Evolutionary conservation across 305 asterid species (phyloP).

Genomic region (Rubia tinctorum): DNA sequence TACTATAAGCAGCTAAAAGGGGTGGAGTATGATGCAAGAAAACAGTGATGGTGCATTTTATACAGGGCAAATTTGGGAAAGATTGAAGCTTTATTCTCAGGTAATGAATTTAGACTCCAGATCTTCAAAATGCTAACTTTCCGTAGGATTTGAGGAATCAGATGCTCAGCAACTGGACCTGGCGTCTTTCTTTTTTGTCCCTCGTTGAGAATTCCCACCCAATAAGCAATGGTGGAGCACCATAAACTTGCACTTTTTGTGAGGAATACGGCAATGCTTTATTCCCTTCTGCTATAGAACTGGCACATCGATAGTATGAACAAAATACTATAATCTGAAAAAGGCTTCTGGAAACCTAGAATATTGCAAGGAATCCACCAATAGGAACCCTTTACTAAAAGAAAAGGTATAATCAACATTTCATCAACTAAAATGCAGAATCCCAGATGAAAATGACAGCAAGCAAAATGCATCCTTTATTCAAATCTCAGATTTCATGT

Average conservation of each 20-base stretch:
- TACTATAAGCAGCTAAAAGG: background rate
- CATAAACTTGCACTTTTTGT: background rate
- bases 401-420: background rate
- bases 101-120: background rate
- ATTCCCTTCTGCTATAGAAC: background rate
- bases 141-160: slow-evolving; percentile 6
- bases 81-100: slow-evolving; percentile 10
- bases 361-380: background rate
- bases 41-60: background rate
- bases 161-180: slow-evolving; percentile 8
- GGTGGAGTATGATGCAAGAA: slow-evolving; percentile 10
- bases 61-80: background rate
- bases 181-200: background rate
- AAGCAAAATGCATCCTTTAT: background rate
- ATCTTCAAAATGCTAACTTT: slow-evolving; percentile 1
- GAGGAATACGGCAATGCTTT: background rate
- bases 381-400: background rate
- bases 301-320: background rate
- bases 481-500: background rate
- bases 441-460: slow-evolving; percentile 2
- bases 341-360: background rate
- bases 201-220: slow-evolving; percentile 10
- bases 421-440: background rate
- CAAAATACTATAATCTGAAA: background rate
- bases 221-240: slow-evolving; percentile 1